Base-by-base conservation (phyloP, 2,329 filamentous ascomycete genomes). In the Paraconiothyrium sp. region DNA sequence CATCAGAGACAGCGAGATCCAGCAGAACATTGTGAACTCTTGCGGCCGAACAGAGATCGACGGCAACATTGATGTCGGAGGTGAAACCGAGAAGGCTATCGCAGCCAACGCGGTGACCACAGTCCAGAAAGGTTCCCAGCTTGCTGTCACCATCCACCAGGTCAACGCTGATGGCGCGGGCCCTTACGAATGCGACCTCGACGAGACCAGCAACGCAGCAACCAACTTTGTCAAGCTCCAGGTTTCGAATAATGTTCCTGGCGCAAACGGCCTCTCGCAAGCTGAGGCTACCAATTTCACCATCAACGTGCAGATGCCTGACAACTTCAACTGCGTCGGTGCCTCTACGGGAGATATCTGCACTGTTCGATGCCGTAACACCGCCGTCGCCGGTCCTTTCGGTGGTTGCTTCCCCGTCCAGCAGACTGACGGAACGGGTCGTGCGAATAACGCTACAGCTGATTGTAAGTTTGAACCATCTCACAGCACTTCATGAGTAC, bases 111-210 rank as follows among this genome's bases (percentile, higher is more conserved):
- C 72, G 16, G 68, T 78, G 48, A 72, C 76, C 9, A 52, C 63
- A 6, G 74, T 77, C 43, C 64, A 65, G 2, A 50, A 55, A 10
- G 75, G 76, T 44, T 70, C 67, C 9, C 66, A 63, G 9, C 62
- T 78, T 37, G 66, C 67, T 20, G 75, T 78, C 54, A 78, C 78
- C 9, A 79, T 78, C 41, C 84, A 86, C 87, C 86, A 89, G 74
- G 87, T 90, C 70, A 90, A 90, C 74, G 82, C 82, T 27, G 89
- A 90, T 68, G 89, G 89, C 54, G 88, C 85, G 55, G 89, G 88
- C 2, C 88, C 88, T 0, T 90, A 89, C 73, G 84, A 82, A 7
- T 89, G 88, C 78, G 87, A 87, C 79, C 86, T 90, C 71, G 88
- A 89, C 72, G 76, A 81, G 63, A 88, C 88, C 54, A 88, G 81